phyloP scores from a whole-genome alignment of 495 filamentous ascomycete species.

The Lophiotrema nucula region DNA sequence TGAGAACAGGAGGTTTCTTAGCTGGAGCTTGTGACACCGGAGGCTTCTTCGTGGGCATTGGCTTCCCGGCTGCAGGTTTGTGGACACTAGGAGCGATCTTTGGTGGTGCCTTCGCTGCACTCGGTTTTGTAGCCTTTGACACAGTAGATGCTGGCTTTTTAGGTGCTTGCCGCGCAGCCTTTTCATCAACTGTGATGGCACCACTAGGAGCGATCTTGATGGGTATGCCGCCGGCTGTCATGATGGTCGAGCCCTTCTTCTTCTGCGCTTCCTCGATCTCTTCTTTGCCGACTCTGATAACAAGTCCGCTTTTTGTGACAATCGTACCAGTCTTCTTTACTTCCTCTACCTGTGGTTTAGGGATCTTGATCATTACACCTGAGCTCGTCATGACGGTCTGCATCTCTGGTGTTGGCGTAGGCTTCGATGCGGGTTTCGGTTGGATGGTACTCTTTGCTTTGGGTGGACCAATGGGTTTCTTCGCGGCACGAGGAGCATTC shows the following conservation, averaged over 20 bases:
- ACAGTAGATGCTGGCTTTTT: background rate
- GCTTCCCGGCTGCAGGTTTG: background rate
- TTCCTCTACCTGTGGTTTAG: constrained; percentile 28
- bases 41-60: background rate
- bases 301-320: constrained; percentile 22
- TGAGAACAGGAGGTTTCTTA: constrained; percentile 3
- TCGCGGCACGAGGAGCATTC: constrained; percentile 2
- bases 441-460: background rate
- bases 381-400: constrained; percentile 26
- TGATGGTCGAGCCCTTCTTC: constrained; percentile 24
- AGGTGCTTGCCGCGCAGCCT: background rate
- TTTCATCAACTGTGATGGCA: constrained; percentile 14
- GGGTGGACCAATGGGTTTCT: background rate
- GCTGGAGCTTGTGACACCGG: background rate
- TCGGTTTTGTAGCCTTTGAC: background rate
- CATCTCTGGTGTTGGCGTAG: constrained; percentile 7
- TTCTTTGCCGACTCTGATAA: constrained; percentile 19
- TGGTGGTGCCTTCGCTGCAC: background rate
- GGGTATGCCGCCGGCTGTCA: constrained; percentile 22
- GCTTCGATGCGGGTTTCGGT: constrained; percentile 4
- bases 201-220: constrained; percentile 27
- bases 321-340: constrained; percentile 28
- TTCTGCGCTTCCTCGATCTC: constrained; percentile 28
- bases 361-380: constrained; percentile 30
- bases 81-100: background rate